Conservation (phyloP, 1,284 basidiomycete genomes). For the Wolfiporia cocos region DNA sequence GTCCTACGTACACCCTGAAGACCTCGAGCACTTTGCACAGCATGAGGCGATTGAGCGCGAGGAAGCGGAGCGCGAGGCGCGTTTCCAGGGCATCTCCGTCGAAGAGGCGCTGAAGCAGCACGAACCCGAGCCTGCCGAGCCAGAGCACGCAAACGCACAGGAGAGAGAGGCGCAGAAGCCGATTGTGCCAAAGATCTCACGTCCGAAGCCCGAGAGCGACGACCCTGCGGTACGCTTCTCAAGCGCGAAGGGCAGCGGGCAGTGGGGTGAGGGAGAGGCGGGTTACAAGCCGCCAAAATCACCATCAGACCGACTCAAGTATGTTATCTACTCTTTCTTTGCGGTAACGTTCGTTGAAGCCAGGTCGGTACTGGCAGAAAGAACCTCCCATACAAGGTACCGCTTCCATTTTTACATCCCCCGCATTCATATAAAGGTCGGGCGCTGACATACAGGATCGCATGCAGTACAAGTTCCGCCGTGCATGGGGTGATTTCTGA, state of each 20-base stretch:
- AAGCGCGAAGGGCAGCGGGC: constrained; percentile 48
- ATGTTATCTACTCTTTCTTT: constrained; percentile 15
- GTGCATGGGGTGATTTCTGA: constrained; percentile 80
- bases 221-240: constrained; percentile 58
- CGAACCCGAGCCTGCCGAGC: constrained; percentile 29
- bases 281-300: constrained; percentile 72
- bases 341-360: background rate
- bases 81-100: constrained; percentile 74
- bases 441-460: constrained; percentile 44
- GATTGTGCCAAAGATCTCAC: constrained; percentile 47
- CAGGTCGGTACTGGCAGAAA: constrained; percentile 35
- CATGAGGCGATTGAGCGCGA: constrained; percentile 85
- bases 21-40: constrained; percentile 81
- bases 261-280: constrained; percentile 68
- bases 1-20: constrained; percentile 90
- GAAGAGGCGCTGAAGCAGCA: constrained; percentile 59
- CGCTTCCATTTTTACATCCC: constrained; percentile 11
- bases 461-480: constrained; percentile 83
- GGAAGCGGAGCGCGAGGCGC: constrained; percentile 81
- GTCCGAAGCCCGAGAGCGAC: constrained; percentile 54
- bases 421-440: constrained; percentile 16
- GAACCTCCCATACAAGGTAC: constrained; percentile 83
- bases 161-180: no score
- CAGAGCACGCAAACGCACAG: constrained; percentile 19
- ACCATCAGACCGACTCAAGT: constrained; percentile 67